A percentile compares a stretch with the other conserved stretches of the same genome.
Evolutionary conservation across 148 eudicot genomes (phyloP).

Genomic region (Rhododendron ovatum): DNA sequence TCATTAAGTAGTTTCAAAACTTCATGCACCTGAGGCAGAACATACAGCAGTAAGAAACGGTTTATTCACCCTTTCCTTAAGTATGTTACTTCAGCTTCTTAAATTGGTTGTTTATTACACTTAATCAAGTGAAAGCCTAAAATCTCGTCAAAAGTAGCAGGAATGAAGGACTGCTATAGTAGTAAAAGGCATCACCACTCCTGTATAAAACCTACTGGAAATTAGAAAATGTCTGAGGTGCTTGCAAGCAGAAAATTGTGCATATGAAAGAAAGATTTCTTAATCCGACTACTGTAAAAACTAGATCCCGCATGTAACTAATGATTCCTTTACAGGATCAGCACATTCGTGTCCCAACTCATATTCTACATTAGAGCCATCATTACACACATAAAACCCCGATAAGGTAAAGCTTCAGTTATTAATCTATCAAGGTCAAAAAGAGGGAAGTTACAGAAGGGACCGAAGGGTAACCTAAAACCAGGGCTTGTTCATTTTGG

Average conservation of each 20-base stretch:
- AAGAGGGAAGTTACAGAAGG: background rate
- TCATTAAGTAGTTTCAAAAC: conserved; percentile 71
- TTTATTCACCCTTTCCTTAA: background rate
- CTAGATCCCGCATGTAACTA: background rate
- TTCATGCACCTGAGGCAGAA: conserved; percentile 55
- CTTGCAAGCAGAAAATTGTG: background rate
- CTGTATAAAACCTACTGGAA: background rate
- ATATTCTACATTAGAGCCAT: background rate
- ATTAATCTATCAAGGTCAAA: background rate
- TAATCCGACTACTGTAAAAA: background rate
- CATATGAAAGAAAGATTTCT: background rate
- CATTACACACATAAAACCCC: background rate
- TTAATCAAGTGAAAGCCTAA: background rate
- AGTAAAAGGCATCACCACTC: background rate
- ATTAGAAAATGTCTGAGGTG: background rate
- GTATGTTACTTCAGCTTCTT: background rate
- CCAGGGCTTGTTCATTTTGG: background rate
- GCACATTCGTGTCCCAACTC: background rate
- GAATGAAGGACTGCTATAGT: background rate
- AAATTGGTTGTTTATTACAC: background rate
- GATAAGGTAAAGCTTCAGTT: background rate
- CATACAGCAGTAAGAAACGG: background rate
- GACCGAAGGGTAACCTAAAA: background rate
- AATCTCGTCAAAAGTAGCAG: background rate
- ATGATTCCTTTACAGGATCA: background rate